These are phyloP conservation scores for Phytophthora colocasiae DNA, from an alignment of 352 stramenopile species.

Conservation along the genomic window DNA sequence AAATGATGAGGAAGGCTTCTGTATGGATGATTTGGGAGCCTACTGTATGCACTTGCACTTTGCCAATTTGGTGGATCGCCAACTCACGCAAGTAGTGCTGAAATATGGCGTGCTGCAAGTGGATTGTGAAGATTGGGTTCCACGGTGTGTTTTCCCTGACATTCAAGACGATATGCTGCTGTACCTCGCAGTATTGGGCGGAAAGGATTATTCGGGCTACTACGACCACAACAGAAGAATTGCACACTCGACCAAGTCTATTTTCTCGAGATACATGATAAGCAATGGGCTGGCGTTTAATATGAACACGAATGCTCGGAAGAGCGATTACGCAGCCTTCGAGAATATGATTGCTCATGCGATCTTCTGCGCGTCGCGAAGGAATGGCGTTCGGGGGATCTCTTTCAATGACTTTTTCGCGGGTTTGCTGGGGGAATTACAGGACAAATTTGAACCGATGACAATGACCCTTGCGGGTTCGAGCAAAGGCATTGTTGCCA, in stretches of 20 bases:
- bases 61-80: too few relatives aligned
- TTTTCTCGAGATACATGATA: background rate
- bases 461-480: background rate
- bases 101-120: background rate
- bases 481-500: background rate
- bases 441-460: background rate
- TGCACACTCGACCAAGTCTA: background rate
- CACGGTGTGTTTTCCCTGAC: slow-evolving; percentile 1
- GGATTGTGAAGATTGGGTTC: background rate
- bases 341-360: slow-evolving; percentile 43
- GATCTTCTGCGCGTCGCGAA: slow-evolving; percentile 39
- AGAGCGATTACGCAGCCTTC: slow-evolving; percentile 17
- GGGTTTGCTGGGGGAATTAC: slow-evolving; percentile 26
- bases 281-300: too few relatives aligned
- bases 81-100: too few relatives aligned
- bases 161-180: slow-evolving; percentile 19
- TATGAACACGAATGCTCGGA: background rate
- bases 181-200: slow-evolving; percentile 38
- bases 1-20: too few relatives aligned
- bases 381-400: slow-evolving; percentile 36
- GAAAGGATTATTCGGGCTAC: slow-evolving; percentile 30
- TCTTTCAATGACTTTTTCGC: slow-evolving; percentile 33
- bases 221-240: background rate
- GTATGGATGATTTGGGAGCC: too few relatives aligned
- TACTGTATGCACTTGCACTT: too few relatives aligned